Evolutionary conservation across 208 protist species (phyloP).

Genomic region (Balamuthia mandrillaris): DNA sequence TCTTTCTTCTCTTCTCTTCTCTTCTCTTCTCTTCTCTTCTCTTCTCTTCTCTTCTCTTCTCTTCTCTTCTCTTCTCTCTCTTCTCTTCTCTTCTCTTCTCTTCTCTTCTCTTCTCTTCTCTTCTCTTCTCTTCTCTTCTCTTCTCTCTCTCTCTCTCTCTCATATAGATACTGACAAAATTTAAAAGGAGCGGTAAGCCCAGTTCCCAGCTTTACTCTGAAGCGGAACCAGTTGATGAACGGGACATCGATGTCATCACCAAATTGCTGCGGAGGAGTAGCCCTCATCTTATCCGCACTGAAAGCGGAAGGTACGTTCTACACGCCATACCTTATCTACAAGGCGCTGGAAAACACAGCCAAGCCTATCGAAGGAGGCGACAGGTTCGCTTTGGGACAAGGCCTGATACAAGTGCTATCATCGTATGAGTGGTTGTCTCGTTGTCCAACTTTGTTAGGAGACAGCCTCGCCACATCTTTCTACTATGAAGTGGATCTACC

Average conservation of each 20-base stretch:
- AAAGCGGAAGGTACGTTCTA: not conserved
- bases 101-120: constrained; percentile 65
- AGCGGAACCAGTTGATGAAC: constrained; percentile 65
- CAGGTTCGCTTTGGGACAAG: constrained; percentile 5
- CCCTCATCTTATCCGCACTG: constrained; percentile 59
- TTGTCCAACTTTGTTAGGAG: too few species aligned
- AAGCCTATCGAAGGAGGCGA: not conserved
- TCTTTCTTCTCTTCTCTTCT: too few species aligned
- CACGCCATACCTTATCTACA: not conserved
- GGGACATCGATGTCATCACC: constrained; percentile 70
- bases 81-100: too few species aligned
- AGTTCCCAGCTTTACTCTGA: constrained; percentile 60
- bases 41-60: too few species aligned
- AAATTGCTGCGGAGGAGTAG: constrained; percentile 60
- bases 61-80: too few species aligned
- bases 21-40: too few species aligned
- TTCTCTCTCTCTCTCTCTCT: not conserved
- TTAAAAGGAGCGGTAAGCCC: constrained; percentile 12
- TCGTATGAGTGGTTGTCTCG: too few species aligned
- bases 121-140: not conserved
- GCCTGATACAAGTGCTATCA: constrained; percentile 34
- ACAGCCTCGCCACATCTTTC: too few species aligned
- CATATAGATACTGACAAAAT: constrained; percentile 50
- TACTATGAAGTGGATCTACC: too few species aligned
- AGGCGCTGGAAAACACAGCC: constrained; percentile 7